phyloP scores from a whole-genome alignment of 495 filamentous ascomycete genomes.

The Tuber umbilicatum region DNA sequence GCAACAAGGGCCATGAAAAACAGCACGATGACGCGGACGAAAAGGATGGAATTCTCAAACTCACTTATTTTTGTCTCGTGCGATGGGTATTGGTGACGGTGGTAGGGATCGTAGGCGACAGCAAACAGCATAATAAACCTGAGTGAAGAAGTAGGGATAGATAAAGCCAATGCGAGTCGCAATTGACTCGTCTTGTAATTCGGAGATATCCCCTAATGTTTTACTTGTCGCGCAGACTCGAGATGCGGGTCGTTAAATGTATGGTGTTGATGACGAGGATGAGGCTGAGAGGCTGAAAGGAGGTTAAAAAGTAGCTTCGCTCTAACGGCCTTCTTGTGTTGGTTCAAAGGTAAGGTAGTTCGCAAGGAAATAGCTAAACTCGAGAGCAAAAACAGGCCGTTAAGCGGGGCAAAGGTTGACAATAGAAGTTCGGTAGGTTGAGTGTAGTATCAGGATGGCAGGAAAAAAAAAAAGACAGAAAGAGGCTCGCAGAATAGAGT shows the following conservation, averaged over 20 bases:
- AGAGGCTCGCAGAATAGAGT: conserved; percentile 19
- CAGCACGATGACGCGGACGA: not conserved
- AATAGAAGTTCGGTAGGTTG: conserved; percentile 17
- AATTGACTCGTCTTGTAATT: conserved; percentile 22
- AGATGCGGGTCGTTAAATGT: conserved; percentile 11
- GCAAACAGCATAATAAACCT: conserved; percentile 37
- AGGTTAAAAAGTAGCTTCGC: conserved; percentile 33
- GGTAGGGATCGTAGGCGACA: conserved; percentile 12
- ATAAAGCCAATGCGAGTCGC: conserved; percentile 32
- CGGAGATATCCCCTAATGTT: conserved; percentile 9
- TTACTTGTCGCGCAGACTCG: conserved; percentile 4
- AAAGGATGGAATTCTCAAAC: conserved; percentile 6
- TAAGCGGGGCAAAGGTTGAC: conserved; percentile 17
- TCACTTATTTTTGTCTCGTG: conserved; percentile 36
- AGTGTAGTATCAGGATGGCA: conserved; percentile 10
- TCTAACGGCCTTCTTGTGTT: conserved; percentile 37
- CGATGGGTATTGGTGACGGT: conserved; percentile 20
- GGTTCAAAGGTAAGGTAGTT: conserved; percentile 14
- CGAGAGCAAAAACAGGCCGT: not conserved
- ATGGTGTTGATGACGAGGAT: conserved; percentile 33
- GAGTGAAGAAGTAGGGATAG: conserved; percentile 20
- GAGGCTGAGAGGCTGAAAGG: conserved; percentile 33
- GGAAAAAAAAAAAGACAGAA: conserved; percentile 23
- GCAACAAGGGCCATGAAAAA: not conserved
- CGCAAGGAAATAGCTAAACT: conserved; percentile 18